phyloP scores from a whole-genome alignment of 805 yeast genomes.

The Myxozyma lipomycoides region DNA sequence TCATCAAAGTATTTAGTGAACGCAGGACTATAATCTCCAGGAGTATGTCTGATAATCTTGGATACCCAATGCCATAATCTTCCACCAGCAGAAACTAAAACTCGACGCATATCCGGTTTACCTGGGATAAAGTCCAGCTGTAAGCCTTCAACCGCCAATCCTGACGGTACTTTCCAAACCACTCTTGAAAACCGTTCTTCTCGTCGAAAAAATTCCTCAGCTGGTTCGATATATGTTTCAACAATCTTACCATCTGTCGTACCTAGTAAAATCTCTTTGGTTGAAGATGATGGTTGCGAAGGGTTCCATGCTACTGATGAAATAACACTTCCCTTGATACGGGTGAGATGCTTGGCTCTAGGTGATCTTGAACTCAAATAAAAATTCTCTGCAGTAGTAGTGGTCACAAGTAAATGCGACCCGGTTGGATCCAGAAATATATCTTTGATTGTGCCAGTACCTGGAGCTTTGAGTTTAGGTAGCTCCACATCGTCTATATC shows the following conservation, averaged over 20 bases:
- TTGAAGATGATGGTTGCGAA: constrained; percentile 37
- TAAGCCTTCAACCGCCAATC: constrained; percentile 31
- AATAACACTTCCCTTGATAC: constrained; percentile 47
- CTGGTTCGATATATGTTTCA: constrained; percentile 47
- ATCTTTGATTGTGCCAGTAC: constrained; percentile 35
- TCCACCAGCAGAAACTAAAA: constrained; percentile 21
- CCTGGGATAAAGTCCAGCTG: constrained; percentile 24
- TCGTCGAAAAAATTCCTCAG: constrained; percentile 44
- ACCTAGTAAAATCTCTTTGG: constrained; percentile 50
- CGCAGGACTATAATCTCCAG: constrained; percentile 31
- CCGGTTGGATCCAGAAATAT: constrained; percentile 53
- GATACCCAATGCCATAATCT: constrained; percentile 27
- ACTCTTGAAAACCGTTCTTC: constrained; percentile 43
- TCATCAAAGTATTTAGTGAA: constrained; percentile 33
- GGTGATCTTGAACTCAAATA: constrained; percentile 45
- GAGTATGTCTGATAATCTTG: constrained; percentile 20
- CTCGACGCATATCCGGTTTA: constrained; percentile 26
- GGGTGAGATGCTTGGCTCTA: constrained; percentile 44
- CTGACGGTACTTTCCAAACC: constrained; percentile 40
- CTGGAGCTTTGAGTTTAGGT: constrained; percentile 30
- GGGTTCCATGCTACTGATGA: constrained; percentile 45
- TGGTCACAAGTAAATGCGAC: constrained; percentile 49
- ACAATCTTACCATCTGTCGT: constrained; percentile 47
- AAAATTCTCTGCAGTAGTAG: constrained; percentile 46
- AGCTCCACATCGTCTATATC: constrained; percentile 44